Percentiles rank a stretch among this genome's conserved stretches.
Evolutionary conservation across 2,329 filamentous ascomycete species (phyloP).

Genomic region (Bipolaris bicolor): DNA sequence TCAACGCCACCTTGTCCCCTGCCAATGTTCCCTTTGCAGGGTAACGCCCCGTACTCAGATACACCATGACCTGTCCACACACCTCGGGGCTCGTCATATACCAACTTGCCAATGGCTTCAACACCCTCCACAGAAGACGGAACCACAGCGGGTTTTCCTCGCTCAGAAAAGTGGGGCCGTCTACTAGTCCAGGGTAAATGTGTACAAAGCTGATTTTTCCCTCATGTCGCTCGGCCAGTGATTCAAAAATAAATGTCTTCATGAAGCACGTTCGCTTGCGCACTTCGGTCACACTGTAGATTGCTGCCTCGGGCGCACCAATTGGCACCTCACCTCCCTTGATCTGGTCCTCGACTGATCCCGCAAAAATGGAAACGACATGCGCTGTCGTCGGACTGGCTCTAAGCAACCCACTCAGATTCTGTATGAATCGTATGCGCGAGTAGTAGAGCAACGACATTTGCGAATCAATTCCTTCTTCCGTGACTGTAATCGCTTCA

Average conservation of each 20-base stretch:
- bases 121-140: slow-evolving; percentile 30
- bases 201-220: slow-evolving; percentile 41
- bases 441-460: slow-evolving; percentile 45
- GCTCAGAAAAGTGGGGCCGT: slow-evolving; percentile 36
- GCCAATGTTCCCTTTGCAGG: slow-evolving; percentile 30
- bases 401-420: slow-evolving; percentile 46
- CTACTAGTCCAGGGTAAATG: slow-evolving; percentile 43
- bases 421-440: slow-evolving; percentile 49
- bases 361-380: slow-evolving; percentile 47
- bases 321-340: slow-evolving; percentile 36
- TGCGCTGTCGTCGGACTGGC: slow-evolving; percentile 25
- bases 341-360: slow-evolving; percentile 35
- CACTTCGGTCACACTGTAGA: slow-evolving; percentile 36
- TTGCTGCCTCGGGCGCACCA: slow-evolving; percentile 24
- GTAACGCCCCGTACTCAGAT: slow-evolving; percentile 30
- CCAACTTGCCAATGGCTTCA: slow-evolving; percentile 32
- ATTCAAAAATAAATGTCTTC: slow-evolving; percentile 40
- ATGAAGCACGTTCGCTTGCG: slow-evolving; percentile 42
- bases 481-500: slow-evolving; percentile 35
- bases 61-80: slow-evolving; percentile 45
- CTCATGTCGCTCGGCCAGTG: slow-evolving; percentile 30
- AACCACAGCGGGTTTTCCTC: slow-evolving; percentile 40
- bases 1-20: slow-evolving; percentile 18
- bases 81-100: slow-evolving; percentile 31
- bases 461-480: slow-evolving; percentile 47